phyloP scores from a whole-genome alignment of 371 early-diverging fungal genomes.

The Sporodiniella umbellata region DNA sequence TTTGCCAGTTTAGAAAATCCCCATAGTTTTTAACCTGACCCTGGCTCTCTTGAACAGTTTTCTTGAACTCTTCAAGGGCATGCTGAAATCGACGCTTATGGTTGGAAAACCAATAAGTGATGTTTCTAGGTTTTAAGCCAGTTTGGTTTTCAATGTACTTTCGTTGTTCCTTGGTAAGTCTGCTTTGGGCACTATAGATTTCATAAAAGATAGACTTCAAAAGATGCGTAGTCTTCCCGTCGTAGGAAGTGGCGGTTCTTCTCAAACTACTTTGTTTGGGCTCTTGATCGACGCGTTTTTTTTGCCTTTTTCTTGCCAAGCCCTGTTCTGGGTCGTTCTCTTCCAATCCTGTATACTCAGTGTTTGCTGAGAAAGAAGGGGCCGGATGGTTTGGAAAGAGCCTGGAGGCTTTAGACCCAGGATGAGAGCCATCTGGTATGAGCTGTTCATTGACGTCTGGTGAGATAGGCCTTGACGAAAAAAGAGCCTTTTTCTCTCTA shows the following conservation, averaged over 20 bases:
- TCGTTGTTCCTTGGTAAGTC: constrained; percentile 33
- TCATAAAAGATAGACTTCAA: constrained; percentile 28
- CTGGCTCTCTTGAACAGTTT: constrained; percentile 9
- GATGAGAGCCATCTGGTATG: no score
- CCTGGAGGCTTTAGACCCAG: no score
- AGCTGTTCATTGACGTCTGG: no score
- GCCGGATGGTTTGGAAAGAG: no score
- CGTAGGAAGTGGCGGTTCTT: constrained; percentile 36
- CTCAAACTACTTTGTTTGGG: background rate
- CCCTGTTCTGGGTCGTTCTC: no score
- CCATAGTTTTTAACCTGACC: constrained; percentile 21
- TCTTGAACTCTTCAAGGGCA: constrained; percentile 17
- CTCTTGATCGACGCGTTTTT: background rate
- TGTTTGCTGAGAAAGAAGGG: no score
- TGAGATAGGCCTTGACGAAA: no score
- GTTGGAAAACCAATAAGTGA: constrained; percentile 46
- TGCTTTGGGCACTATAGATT: constrained; percentile 26
- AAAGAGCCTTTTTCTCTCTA: no score
- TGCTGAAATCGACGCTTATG: constrained; percentile 32
- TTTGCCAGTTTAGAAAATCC: constrained; percentile 27
- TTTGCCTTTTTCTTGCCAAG: background rate
- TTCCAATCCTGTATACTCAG: no score
- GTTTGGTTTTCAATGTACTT: constrained; percentile 19
- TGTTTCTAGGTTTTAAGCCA: constrained; percentile 30
- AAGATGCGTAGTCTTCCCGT: constrained; percentile 25